phyloP scores from a whole-genome alignment of 495 filamentous ascomycete genomes.

The Aspergillus baeticus region DNA sequence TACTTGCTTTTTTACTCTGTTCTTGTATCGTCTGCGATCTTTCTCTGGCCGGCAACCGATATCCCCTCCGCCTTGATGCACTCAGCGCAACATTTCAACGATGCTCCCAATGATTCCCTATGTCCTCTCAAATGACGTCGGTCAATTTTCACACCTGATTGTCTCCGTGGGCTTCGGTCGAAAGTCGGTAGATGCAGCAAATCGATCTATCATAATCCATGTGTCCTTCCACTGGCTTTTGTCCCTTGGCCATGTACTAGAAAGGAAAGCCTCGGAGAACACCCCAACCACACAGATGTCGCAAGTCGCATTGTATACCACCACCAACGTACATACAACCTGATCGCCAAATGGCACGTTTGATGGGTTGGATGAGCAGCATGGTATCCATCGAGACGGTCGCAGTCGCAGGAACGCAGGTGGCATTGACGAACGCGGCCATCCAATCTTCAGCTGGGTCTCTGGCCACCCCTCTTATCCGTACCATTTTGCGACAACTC shows the following conservation, averaged over 20 bases:
- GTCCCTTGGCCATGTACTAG: background rate
- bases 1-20: background rate
- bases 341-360: slow-evolving; percentile 3
- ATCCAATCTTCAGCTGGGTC: background rate
- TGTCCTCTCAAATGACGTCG: background rate
- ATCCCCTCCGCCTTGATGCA: slow-evolving; percentile 1
- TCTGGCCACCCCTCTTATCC: background rate
- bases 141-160: background rate
- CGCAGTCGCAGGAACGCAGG: slow-evolving; percentile 27
- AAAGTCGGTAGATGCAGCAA: background rate
- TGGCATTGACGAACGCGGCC: slow-evolving; percentile 37
- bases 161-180: background rate
- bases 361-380: background rate
- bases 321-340: background rate
- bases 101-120: background rate
- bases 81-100: background rate
- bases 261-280: background rate
- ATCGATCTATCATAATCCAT: background rate
- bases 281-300: background rate
- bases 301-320: background rate
- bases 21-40: background rate
- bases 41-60: background rate
- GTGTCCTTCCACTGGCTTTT: background rate
- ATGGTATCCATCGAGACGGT: slow-evolving; percentile 21
- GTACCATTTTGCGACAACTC: background rate